A percentile compares a stretch with the other conserved stretches of the same genome.
These are phyloP conservation scores for Picochlorum costavermella DNA, from an alignment of 139 green algal species.

Conservation along the genomic window DNA sequence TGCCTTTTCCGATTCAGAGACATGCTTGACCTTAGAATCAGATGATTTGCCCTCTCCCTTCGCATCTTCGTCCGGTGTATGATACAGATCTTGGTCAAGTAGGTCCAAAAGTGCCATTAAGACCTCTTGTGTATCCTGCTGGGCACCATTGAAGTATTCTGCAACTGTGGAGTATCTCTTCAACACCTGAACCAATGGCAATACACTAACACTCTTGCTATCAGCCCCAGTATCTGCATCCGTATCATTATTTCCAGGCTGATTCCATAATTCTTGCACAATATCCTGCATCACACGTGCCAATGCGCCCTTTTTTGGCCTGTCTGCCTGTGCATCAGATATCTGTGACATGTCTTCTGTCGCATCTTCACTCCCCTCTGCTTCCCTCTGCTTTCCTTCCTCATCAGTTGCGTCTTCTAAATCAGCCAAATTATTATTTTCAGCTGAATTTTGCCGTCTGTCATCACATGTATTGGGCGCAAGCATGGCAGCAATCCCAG, in stretches of 20 bases:
- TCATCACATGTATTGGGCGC: not conserved
- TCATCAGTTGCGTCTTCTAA: not conserved
- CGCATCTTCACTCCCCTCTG: not conserved
- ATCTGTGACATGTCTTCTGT: not conserved
- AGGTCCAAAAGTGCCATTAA: slow-evolving; percentile 39
- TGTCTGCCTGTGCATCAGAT: not conserved
- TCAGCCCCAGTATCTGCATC: not conserved
- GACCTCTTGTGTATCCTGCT: slow-evolving; percentile 55
- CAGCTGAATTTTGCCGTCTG: not conserved
- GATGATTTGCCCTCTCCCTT: not conserved
- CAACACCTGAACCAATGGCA: slow-evolving; percentile 23
- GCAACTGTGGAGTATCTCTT: slow-evolving; percentile 24
- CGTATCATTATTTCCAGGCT: not conserved
- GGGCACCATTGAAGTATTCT: slow-evolving; percentile 42
- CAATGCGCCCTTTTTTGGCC: not conserved
- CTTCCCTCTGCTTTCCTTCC: not conserved
- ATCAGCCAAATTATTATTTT: not conserved
- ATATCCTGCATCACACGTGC: not conserved
- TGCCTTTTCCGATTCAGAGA: slow-evolving; percentile 35
- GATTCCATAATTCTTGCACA: not conserved
- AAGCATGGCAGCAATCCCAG: slow-evolving; percentile 37
- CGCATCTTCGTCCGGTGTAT: slow-evolving; percentile 12
- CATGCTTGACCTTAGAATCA: not conserved
- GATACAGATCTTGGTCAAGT: slow-evolving; percentile 43
- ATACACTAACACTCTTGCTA: slow-evolving; percentile 5